Evolutionary conservation across 495 filamentous ascomycete species (phyloP).

Genomic region (Lepraria neglecta): DNA sequence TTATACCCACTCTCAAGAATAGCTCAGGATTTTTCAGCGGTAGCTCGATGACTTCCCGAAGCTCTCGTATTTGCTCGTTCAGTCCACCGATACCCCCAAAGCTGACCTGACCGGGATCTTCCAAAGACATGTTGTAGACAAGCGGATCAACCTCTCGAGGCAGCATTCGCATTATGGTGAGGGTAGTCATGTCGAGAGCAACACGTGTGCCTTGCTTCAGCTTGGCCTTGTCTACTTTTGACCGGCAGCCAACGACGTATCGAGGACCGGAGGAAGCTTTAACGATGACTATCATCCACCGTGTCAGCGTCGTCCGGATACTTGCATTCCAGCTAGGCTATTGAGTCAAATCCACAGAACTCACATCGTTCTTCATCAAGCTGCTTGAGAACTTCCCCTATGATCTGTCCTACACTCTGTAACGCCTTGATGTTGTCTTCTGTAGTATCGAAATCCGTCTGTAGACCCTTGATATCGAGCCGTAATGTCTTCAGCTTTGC

Average conservation of each 20-base stretch:
- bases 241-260: constrained; percentile 97
- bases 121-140: constrained; percentile 99
- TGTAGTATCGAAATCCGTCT: constrained; percentile 91
- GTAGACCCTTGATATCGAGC: constrained; percentile 87
- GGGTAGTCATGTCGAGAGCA: constrained; percentile 98
- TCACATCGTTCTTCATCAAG: constrained; percentile 97
- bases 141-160: constrained; percentile 97
- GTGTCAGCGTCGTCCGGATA: constrained; percentile 10
- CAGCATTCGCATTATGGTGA: constrained; percentile 99
- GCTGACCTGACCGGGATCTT: constrained; percentile 95
- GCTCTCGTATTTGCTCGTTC: constrained; percentile 97
- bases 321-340: neutral
- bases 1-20: constrained; percentile 95
- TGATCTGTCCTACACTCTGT: constrained; percentile 98
- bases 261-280: constrained; percentile 96
- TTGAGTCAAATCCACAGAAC: constrained; percentile 27
- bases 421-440: constrained; percentile 99
- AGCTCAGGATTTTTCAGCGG: constrained; percentile 98
- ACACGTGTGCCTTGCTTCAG: constrained; percentile 98
- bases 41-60: constrained; percentile 96
- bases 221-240: constrained; percentile 94
- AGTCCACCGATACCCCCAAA: constrained; percentile 98
- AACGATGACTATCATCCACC: constrained; percentile 51
- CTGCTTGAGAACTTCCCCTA: constrained; percentile 98
- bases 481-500: constrained; percentile 89